Conservation (phyloP, 768 basidiomycete species). For the Suillus hirtellus region DNA sequence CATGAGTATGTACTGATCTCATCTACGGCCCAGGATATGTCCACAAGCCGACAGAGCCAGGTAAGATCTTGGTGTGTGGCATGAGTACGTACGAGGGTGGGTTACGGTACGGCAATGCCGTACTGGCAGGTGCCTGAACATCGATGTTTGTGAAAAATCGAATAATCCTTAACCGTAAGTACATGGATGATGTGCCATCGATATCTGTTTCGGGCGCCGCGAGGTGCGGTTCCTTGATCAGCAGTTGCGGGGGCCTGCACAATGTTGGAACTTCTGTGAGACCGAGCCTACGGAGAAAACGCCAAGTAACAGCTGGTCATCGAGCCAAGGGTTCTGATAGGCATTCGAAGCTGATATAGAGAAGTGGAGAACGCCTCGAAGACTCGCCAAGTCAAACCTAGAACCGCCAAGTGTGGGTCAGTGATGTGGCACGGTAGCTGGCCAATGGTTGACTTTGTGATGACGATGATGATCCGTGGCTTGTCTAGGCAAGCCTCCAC, state of each 20-base stretch:
- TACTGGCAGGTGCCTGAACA: background rate
- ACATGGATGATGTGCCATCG: background rate
- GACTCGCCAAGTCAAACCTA: background rate
- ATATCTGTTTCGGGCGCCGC: background rate
- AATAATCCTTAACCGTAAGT: background rate
- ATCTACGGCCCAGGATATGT: background rate
- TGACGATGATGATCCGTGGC: background rate
- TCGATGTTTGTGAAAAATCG: background rate
- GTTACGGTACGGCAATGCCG: background rate
- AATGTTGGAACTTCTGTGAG: background rate
- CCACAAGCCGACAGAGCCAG: no score
- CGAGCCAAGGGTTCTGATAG: background rate
- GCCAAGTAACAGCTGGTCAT: background rate
- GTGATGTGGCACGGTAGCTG: background rate
- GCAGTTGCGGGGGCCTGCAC: background rate
- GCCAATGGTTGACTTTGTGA: background rate
- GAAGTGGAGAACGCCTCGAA: background rate
- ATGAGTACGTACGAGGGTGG: background rate
- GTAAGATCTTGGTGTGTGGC: background rate
- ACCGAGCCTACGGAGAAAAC: background rate
- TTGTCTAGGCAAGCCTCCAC: background rate
- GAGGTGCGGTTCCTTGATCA: background rate
- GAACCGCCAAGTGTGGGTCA: background rate
- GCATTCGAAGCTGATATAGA: background rate
- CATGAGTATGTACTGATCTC: background rate